phyloP scores from a whole-genome alignment of 148 eudicot species.

The Salicornia ramosissima region DNA sequence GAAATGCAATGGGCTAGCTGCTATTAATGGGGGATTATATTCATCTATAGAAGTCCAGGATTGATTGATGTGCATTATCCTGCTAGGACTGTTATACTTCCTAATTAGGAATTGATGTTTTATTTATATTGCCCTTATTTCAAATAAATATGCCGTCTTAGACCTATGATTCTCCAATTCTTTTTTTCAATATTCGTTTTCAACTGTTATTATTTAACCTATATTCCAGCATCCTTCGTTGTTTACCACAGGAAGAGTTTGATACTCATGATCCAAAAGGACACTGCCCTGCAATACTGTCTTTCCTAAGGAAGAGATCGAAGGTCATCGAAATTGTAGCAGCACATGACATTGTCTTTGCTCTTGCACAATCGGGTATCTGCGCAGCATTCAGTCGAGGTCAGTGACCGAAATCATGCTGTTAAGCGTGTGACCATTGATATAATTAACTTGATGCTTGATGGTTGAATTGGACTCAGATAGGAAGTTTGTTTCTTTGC shows the following conservation, averaged over 20 bases:
- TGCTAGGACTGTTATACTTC: background rate
- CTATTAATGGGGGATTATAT: too few species aligned
- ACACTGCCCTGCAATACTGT: constrained; percentile 58
- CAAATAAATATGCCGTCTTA: background rate
- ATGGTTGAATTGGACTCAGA: background rate
- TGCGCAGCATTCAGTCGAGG: constrained; percentile 99
- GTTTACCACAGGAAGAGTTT: constrained; percentile 71
- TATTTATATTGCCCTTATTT: background rate
- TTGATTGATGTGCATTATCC: background rate
- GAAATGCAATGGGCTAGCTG: too few species aligned
- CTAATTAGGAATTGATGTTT: background rate
- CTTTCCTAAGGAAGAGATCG: constrained; percentile 78
- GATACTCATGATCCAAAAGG: constrained; percentile 99
- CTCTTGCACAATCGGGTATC: constrained; percentile 91
- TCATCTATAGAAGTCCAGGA: background rate
- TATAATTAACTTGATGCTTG: background rate
- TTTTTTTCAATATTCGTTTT: too few species aligned
- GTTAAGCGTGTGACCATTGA: background rate
- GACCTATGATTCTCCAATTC: background rate
- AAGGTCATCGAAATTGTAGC: constrained; percentile 92
- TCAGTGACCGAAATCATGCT: constrained; percentile 16
- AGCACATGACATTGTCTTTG: constrained; percentile 92
- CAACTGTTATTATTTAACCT: background rate
- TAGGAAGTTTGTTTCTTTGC: constrained; percentile 32
- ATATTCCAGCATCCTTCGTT: background rate